These are phyloP conservation scores for Ceriops tagal DNA, from an alignment of 345 rosid species.

Conservation along the genomic window DNA sequence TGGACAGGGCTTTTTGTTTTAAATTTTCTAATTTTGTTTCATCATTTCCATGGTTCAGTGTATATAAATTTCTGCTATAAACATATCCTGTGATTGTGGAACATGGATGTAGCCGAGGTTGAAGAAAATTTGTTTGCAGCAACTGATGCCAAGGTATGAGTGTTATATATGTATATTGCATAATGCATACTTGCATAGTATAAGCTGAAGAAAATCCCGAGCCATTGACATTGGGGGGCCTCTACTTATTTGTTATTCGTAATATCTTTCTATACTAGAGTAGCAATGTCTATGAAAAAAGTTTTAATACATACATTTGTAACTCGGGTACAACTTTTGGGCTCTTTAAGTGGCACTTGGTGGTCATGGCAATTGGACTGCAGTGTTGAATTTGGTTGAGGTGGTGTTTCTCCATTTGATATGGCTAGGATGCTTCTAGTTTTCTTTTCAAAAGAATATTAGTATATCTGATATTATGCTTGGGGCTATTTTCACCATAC, in stretches of 20 bases:
- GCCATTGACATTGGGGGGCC: not conserved
- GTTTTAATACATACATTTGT: not conserved
- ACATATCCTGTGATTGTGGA: slow-evolving; percentile 34
- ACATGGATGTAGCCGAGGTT: slow-evolving; percentile 78
- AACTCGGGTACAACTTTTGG: not conserved
- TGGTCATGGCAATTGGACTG: not conserved
- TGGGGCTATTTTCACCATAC: not conserved
- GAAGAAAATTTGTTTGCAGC: slow-evolving; percentile 92
- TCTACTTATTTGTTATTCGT: not conserved
- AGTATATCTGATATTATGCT: not conserved
- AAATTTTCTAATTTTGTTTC: slow-evolving; percentile 15
- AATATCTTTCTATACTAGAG: not conserved
- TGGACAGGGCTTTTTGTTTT: not conserved
- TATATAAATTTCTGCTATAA: slow-evolving; percentile 32
- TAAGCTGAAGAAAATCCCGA: too few relatives aligned
- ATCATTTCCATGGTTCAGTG: slow-evolving; percentile 37
- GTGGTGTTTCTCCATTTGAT: too few relatives aligned
- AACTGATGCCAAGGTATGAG: slow-evolving; percentile 90
- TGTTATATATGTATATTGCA: not conserved
- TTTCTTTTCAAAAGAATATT: too few relatives aligned
- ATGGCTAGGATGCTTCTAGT: too few relatives aligned
- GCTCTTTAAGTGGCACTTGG: not conserved
- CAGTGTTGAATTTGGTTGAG: slow-evolving; percentile 2
- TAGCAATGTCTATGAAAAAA: not conserved
- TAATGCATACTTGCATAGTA: too few relatives aligned